Conservation (phyloP, 2,329 filamentous ascomycete species). For the Cadophora gregata region DNA sequence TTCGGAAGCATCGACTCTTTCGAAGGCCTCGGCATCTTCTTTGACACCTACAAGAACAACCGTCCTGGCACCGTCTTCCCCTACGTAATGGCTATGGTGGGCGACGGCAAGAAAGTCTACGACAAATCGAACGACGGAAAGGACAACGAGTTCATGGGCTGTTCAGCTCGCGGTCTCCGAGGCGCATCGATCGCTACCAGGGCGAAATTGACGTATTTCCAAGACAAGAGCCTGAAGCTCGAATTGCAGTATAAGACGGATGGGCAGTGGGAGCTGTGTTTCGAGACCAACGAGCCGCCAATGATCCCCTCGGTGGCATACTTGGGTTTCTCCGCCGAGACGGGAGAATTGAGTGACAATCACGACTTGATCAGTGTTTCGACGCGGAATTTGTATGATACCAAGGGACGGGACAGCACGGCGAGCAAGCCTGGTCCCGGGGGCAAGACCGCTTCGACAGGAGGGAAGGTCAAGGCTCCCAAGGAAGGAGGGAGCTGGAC, state of each 20-base stretch:
- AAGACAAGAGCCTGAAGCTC: conserved; percentile 88
- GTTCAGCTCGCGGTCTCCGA: conserved; percentile 90
- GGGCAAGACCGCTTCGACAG: conserved; percentile 33
- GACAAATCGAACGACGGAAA: conserved; percentile 96
- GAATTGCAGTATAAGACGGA: conserved; percentile 95
- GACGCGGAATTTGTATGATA: conserved; percentile 87
- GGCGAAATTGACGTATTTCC: conserved; percentile 91
- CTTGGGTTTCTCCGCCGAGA: conserved; percentile 84
- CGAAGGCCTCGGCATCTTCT: conserved; percentile 88
- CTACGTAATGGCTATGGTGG: conserved; percentile 98
- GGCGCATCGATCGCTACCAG: conserved; percentile 81
- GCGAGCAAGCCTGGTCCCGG: conserved; percentile 64
- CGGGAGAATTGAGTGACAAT: conserved; percentile 95
- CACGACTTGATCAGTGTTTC: conserved; percentile 92
- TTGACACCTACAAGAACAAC: conserved; percentile 99
- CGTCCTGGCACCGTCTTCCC: conserved; percentile 94
- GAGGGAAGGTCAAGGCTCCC: conserved; percentile 31
- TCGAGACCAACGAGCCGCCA: conserved; percentile 72
- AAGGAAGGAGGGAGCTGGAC: conserved; percentile 60
- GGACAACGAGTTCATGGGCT: conserved; percentile 88
- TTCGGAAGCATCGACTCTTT: conserved; percentile 90
- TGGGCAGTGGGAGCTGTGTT: conserved; percentile 88
- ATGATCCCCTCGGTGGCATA: conserved; percentile 80
- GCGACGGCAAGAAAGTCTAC: conserved; percentile 87
- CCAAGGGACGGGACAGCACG: conserved; percentile 48